Evolutionary conservation across 768 basidiomycete species (phyloP).

Genomic region (Agaricus bisporus): DNA sequence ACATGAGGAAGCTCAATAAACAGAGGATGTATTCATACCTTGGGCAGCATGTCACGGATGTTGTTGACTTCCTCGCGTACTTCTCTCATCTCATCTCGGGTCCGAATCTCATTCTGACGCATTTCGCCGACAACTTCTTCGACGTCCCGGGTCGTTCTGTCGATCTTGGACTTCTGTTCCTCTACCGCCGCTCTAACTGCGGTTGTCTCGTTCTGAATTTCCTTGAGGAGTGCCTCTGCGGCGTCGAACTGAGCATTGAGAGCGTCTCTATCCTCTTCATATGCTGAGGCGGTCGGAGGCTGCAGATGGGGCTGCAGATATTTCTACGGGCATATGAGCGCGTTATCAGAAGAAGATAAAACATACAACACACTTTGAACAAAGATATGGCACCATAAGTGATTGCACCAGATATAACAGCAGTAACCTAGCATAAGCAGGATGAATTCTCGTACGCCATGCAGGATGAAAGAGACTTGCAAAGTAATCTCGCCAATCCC

Average conservation of each 20-base stretch:
- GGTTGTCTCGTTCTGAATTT: conserved; percentile 72
- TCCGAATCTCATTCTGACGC: conserved; percentile 70
- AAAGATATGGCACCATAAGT: conserved; percentile 76
- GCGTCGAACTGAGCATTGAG: conserved; percentile 87
- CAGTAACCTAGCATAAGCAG: conserved; percentile 65
- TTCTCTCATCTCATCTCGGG: conserved; percentile 85
- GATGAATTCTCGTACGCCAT: conserved; percentile 18
- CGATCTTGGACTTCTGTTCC: conserved; percentile 68
- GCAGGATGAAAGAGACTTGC: conserved; percentile 33
- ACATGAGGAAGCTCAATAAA: too few species aligned
- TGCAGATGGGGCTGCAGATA: conserved; percentile 85
- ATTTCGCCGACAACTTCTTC: conserved; percentile 68
- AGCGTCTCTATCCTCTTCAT: conserved; percentile 82
- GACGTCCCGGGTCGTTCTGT: conserved; percentile 67
- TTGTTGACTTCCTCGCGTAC: conserved; percentile 88
- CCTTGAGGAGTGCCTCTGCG: conserved; percentile 72
- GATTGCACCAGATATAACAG: conserved; percentile 82
- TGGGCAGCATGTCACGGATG: conserved; percentile 88
- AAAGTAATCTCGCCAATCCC: conserved; percentile 99
- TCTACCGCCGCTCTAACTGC: conserved; percentile 70
- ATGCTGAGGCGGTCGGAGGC: conserved; percentile 83
- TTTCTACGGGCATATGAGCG: conserved; percentile 50
- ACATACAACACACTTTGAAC: conserved; percentile 52
- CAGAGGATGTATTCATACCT: conserved; percentile 41
- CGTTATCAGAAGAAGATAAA: neutral